Evolutionary conservation across 2,329 filamentous ascomycete species (phyloP).

Genomic region (Aspergillus alliaceus): DNA sequence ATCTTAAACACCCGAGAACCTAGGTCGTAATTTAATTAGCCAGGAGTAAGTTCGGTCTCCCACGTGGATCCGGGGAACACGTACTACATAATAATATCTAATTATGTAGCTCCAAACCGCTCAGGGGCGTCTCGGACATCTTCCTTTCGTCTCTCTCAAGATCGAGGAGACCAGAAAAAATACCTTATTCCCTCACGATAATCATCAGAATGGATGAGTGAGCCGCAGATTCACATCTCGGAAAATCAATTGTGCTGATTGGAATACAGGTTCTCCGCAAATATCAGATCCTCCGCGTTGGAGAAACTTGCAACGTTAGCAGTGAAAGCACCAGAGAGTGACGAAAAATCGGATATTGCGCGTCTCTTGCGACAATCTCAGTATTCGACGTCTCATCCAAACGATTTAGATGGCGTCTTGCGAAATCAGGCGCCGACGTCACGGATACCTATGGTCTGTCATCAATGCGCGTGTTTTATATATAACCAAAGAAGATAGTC

Average conservation of each 20-base stretch:
- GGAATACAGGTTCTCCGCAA: slow-evolving; percentile 28
- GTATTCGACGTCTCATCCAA: slow-evolving; percentile 20
- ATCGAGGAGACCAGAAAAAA: neutral
- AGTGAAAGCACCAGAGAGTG: slow-evolving; percentile 30
- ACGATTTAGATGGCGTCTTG: slow-evolving; percentile 37
- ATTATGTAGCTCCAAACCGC: neutral
- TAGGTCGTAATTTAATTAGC: neutral
- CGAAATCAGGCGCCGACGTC: slow-evolving; percentile 38
- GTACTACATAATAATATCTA: no score
- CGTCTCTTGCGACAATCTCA: slow-evolving; percentile 36
- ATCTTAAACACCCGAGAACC: neutral
- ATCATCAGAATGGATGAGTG: slow-evolving; percentile 33
- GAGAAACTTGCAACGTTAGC: slow-evolving; percentile 46
- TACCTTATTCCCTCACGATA: neutral
- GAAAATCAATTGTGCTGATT: slow-evolving; percentile 11
- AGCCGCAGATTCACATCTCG: slow-evolving; percentile 3
- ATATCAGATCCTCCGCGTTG: slow-evolving; percentile 43
- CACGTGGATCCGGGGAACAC: neutral
- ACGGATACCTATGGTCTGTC: slow-evolving; percentile 40
- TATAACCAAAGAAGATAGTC: slow-evolving; percentile 1
- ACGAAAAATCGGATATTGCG: slow-evolving; percentile 34
- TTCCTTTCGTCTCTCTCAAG: neutral
- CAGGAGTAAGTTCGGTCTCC: neutral
- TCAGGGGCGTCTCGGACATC: neutral
- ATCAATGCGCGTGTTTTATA: neutral